These are phyloP conservation scores for Microbotryum silenes-acaulis DNA, from an alignment of 1,284 basidiomycete genomes.

Conservation along the genomic window DNA sequence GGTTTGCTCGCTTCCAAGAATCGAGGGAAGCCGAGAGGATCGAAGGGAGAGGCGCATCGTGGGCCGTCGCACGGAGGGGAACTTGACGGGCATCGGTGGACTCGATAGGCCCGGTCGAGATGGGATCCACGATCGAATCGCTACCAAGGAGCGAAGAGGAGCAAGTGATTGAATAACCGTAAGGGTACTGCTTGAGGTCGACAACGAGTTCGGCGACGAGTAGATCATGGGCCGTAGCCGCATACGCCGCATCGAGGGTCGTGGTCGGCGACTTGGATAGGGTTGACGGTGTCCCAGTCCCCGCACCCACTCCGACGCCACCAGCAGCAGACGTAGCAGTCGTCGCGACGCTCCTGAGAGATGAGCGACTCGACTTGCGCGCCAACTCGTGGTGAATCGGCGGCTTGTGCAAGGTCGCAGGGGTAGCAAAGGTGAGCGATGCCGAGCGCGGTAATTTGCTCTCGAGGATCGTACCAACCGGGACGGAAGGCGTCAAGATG, in stretches of 20 bases:
- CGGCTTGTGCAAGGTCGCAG: constrained; percentile 12
- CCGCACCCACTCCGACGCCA: too few relatives aligned
- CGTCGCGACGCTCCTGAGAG: constrained; percentile 5
- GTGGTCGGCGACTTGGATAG: constrained; percentile 1
- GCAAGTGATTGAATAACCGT: constrained; percentile 24
- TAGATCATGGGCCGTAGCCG: constrained; percentile 14
- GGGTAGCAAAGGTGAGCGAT: constrained; percentile 22
- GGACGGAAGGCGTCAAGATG: constrained; percentile 8
- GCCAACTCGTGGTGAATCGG: constrained; percentile 22
- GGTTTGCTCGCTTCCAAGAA: constrained; percentile 29
- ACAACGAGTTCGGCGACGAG: constrained; percentile 29
- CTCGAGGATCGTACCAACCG: constrained; percentile 21
- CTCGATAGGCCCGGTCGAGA: constrained; percentile 23
- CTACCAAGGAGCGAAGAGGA: constrained; percentile 8
- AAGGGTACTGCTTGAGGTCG: constrained; percentile 32
- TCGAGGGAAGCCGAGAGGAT: constrained; percentile 32
- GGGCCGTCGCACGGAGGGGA: constrained; percentile 25
- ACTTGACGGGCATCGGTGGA: constrained; percentile 3
- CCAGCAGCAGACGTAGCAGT: background rate
- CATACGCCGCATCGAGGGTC: background rate
- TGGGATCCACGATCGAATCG: background rate
- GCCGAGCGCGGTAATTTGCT: constrained; percentile 19
- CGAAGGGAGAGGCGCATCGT: constrained; percentile 31
- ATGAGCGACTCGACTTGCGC: constrained; percentile 19
- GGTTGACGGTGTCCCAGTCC: background rate